phyloP scores from a whole-genome alignment of 2,329 filamentous ascomycete species.

The Talaromyces albobiverticillius region DNA sequence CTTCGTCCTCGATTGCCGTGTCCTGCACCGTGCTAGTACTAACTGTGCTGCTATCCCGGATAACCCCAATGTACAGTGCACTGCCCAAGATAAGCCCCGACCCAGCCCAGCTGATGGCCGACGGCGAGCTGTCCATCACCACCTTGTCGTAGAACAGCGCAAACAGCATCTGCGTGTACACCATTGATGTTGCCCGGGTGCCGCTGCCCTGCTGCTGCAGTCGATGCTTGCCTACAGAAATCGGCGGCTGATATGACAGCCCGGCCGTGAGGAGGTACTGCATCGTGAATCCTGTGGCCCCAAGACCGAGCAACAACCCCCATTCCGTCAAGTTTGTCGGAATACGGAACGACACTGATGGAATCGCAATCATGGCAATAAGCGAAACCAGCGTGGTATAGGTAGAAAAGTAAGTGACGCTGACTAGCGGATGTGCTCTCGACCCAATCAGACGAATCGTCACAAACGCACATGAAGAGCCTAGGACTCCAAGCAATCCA shows the following conservation, averaged over 20 bases:
- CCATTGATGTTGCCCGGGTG: conserved; percentile 61
- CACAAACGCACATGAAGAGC: conserved; percentile 72
- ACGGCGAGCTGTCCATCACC: conserved; percentile 60
- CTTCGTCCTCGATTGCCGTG: background rate
- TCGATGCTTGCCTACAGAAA: conserved; percentile 12
- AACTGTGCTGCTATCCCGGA: conserved; percentile 37
- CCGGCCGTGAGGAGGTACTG: conserved; percentile 83
- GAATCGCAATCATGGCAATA: conserved; percentile 56
- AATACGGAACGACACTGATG: conserved; percentile 56
- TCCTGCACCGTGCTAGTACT: too few relatives aligned
- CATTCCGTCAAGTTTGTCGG: conserved; percentile 59
- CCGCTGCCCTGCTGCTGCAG: conserved; percentile 19
- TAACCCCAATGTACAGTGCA: conserved; percentile 62
- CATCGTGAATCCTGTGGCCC: conserved; percentile 73
- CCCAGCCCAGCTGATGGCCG: conserved; percentile 57
- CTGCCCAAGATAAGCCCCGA: conserved; percentile 63
- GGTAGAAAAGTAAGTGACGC: conserved; percentile 77
- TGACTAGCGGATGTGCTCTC: conserved; percentile 76
- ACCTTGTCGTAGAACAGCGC: conserved; percentile 63
- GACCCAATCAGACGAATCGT: conserved; percentile 76
- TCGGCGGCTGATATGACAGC: conserved; percentile 65
- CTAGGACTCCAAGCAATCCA: conserved; percentile 73
- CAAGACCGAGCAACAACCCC: conserved; percentile 65
- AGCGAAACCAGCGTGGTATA: conserved; percentile 68
- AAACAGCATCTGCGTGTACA: conserved; percentile 69